phyloP scores from a whole-genome alignment of 1,139 yeast species.

The Diutina scorzettiae region DNA sequence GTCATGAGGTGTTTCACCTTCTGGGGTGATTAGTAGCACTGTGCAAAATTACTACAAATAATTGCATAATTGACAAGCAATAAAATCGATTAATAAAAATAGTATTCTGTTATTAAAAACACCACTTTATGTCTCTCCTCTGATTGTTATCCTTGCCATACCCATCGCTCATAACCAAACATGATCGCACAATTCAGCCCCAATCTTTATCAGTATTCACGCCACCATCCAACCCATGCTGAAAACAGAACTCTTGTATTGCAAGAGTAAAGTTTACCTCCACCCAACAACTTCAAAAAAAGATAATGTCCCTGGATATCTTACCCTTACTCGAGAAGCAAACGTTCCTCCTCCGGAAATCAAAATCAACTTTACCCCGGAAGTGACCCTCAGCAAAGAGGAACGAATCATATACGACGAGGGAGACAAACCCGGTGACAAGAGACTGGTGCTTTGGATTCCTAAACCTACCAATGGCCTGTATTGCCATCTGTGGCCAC shows the following conservation, averaged over 20 bases:
- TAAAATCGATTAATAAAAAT: no score
- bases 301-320: slow-evolving; percentile 72
- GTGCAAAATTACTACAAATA: no score
- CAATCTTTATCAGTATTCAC: no score
- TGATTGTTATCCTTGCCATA: no score
- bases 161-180: no score
- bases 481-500: slow-evolving; percentile 52
- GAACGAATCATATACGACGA: slow-evolving; percentile 38
- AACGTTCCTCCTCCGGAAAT: slow-evolving; percentile 36
- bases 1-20: no score
- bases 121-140: no score
- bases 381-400: slow-evolving; percentile 33
- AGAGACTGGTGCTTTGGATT: not conserved
- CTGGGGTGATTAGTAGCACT: no score
- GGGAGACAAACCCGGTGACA: slow-evolving; percentile 31
- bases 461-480: slow-evolving; percentile 40
- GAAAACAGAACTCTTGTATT: slow-evolving; percentile 29
- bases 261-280: slow-evolving; percentile 61
- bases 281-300: slow-evolving; percentile 67
- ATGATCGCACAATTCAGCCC: no score
- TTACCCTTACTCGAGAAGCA: slow-evolving; percentile 38
- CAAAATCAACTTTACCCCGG: slow-evolving; percentile 69
- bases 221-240: slow-evolving; percentile 2
- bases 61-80: no score
- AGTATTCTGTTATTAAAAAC: no score